Base-by-base conservation (phyloP, 2,329 filamentous ascomycete species). In the Talaromyces sp. region DNA sequence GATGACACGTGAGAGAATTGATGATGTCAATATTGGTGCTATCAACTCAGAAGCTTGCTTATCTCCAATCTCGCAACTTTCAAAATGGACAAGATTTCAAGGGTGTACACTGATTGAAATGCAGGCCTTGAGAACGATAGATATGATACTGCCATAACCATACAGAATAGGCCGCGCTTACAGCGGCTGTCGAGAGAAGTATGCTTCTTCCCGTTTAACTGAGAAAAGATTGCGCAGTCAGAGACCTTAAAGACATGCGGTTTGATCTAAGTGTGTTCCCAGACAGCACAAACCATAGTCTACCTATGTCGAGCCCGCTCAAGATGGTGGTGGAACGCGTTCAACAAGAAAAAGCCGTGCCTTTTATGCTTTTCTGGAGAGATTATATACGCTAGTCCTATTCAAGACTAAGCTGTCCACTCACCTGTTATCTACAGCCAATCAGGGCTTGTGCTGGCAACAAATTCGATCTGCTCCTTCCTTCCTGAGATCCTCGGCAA, bases 381-480 rank as follows among this genome's bases (percentile, higher is more conserved):
- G 10, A 39, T 2, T 31, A 24, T 31, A 1, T 5, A 3, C 16
- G 31, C 63, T 65, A 65, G 52, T 16, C 63, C 50, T 3, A 2
- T 43, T 22, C 5, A 10, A 50, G 63, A 50, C 47, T 41, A 45
- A 14, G 0, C 5, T 0, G 3, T 13, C 33, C 43, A 11, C 19
- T 27, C 13, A 35, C 24, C 27, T 39, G 50, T 65, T 65, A 66
- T 66, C 64, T 66, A 50, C 52, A 35, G 45, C 64, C 64, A 66
- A 66, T 62, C 60, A 57, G 24, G 19, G 52, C 41, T n/a, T 9
- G 19, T 14, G 11, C 2, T 31, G 39, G 3, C 3, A 2, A 6
- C 37, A 45, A 22, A 41, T 19, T 31, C 22, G 37, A 59, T 45
- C 27, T 41, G 37, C 56, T 59, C 56, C 56, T 59, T 59, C 33